Evolutionary conservation across 768 basidiomycete species (phyloP).

Genomic region (Dendrothele bispora): DNA sequence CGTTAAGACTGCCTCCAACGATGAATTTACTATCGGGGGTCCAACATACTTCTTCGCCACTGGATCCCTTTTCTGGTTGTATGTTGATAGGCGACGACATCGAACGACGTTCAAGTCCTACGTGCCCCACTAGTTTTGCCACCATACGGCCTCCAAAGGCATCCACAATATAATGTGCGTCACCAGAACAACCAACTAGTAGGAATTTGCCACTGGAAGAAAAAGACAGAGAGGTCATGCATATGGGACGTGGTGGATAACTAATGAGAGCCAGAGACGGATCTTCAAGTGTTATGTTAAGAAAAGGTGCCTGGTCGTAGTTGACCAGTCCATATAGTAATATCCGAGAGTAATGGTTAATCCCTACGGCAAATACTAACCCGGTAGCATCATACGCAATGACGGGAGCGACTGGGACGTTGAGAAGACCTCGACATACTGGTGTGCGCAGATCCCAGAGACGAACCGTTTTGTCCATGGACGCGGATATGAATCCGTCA

Average conservation of each 20-base stretch:
- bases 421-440: conserved; percentile 74
- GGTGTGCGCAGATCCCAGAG: conserved; percentile 92
- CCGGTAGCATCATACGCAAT: conserved; percentile 85
- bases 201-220: conserved; percentile 89
- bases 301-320: conserved; percentile 91
- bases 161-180: conserved; percentile 92
- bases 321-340: conserved; percentile 84
- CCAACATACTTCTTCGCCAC: conserved; percentile 94
- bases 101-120: conserved; percentile 77
- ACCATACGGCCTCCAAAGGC: conserved; percentile 84
- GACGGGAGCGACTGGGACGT: conserved; percentile 72
- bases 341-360: conserved; percentile 81
- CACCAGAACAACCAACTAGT: conserved; percentile 88
- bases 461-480: conserved; percentile 91
- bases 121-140: conserved; percentile 82
- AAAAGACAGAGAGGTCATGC: conserved; percentile 90
- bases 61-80: conserved; percentile 73
- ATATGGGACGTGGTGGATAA: conserved; percentile 85
- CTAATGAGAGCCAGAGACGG: conserved; percentile 70
- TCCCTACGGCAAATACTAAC: conserved; percentile 82
- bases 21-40: conserved; percentile 93
- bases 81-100: conserved; percentile 50
- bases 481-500: conserved; percentile 94
- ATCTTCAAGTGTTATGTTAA: conserved; percentile 81
- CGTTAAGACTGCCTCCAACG: conserved; percentile 82